Evolutionary conservation across 2,329 filamentous ascomycete genomes (phyloP).

Genomic region (Phialocephala subalpina): DNA sequence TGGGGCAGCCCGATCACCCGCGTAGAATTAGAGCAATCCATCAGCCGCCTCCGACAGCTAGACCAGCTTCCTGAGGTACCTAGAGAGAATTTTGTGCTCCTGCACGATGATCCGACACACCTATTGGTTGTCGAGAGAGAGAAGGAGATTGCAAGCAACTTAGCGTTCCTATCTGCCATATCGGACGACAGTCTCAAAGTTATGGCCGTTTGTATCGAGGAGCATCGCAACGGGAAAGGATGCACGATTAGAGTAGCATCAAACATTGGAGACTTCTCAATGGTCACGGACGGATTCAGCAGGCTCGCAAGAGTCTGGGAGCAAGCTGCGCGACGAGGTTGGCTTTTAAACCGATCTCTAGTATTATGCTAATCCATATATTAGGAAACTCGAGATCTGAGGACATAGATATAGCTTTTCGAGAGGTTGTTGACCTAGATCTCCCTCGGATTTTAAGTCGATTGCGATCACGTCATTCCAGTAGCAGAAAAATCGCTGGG

Average conservation of each 20-base stretch:
- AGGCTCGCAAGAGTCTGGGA: slow-evolving; percentile 16
- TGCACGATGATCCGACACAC: too few species aligned
- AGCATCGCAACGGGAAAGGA: slow-evolving; percentile 20
- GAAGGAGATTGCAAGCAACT: slow-evolving; percentile 36
- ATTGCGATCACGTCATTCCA: slow-evolving; percentile 35
- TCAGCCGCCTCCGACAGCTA: too few species aligned
- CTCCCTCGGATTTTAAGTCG: slow-evolving; percentile 35
- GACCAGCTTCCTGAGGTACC: too few species aligned
- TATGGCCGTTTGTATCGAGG: slow-evolving; percentile 24
- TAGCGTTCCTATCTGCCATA: slow-evolving; percentile 37
- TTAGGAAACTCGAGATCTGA: slow-evolving; percentile 27
- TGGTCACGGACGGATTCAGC: slow-evolving; percentile 8
- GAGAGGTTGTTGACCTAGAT: slow-evolving; percentile 36
- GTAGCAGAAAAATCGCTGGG: slow-evolving; percentile 26
- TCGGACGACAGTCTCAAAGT: slow-evolving; percentile 32
- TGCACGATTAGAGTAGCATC: slow-evolving; percentile 18
- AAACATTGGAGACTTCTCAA: too few species aligned
- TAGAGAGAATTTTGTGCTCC: too few species aligned
- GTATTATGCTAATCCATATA: slow-evolving; percentile 2
- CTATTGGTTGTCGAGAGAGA: too few species aligned
- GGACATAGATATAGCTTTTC: slow-evolving; percentile 32
- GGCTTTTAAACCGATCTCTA: neutral
- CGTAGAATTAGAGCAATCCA: too few species aligned
- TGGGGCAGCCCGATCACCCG: too few species aligned
- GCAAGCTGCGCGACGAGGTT: slow-evolving; percentile 14